A percentile compares a stretch with the other conserved stretches of the same genome.
These are phyloP conservation scores for Choanephora cucurbitarum DNA, from an alignment of 371 early-diverging fungal genomes.

Conservation along the genomic window DNA sequence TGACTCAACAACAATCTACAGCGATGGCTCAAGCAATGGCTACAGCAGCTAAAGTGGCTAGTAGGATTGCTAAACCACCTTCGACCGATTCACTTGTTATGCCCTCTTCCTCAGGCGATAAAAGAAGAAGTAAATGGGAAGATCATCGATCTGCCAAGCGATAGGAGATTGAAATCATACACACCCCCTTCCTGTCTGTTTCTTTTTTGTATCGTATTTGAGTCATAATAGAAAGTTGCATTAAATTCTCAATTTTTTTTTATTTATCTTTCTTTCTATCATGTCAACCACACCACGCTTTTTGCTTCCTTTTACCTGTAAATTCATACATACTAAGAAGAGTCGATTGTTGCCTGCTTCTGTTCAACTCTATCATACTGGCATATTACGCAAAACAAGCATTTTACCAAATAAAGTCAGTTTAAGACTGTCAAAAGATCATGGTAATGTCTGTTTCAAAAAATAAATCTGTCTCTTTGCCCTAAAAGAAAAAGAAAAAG, in stretches of 20 bases:
- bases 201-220: background rate
- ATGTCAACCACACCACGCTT: background rate
- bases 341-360: background rate
- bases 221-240: background rate
- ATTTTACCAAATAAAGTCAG: constrained; percentile 23
- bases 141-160: constrained; percentile 8
- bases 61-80: constrained; percentile 35
- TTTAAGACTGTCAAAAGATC: constrained; percentile 19
- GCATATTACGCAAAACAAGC: constrained; percentile 11
- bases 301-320: too few species aligned
- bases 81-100: too few species aligned
- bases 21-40: constrained; percentile 47
- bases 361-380: background rate
- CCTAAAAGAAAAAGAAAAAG: constrained; percentile 4
- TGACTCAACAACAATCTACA: constrained; percentile 25
- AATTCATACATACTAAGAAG: background rate
- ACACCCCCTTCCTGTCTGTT: too few species aligned
- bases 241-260: background rate
- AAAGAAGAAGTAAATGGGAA: constrained; percentile 23
- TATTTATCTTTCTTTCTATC: background rate
- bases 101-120: constrained; percentile 5
- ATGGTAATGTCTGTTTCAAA: background rate
- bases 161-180: background rate
- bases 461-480: too few species aligned
- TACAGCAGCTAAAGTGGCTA: constrained; percentile 43